Base-by-base conservation (phyloP, 306 rosid species). In the Abrus pulchellus region DNA sequence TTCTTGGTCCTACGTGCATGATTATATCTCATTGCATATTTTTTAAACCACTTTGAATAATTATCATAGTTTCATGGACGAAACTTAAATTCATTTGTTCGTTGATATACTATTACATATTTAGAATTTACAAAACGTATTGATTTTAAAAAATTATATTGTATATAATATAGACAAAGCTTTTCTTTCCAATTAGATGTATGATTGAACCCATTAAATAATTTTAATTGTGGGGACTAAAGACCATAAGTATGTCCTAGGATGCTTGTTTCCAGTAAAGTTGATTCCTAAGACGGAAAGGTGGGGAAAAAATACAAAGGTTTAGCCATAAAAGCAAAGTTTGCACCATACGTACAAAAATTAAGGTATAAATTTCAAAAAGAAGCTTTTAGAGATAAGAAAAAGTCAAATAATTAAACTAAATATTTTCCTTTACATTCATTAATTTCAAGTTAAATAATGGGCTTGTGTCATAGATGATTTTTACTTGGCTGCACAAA, bases 1-100 rank as follows among this genome's bases (percentile, higher is more conserved):
- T 66, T 86, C 65, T 77, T 84, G 85, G 85, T 34, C 88, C 89
- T 59, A 65, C 82, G 32, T 44, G 40, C 77, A 76, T 82, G 65
- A 83, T 82, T 80, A 54, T 12, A 60, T 41, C 57, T 28, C 68
- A 47, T 34, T 66, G 14, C 33, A n/a, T 53, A 28, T 77, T 48
- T 62, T 52, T 9, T 20, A 20, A 20, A 20, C 20, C 20, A 20
- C 20, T 20, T 20, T 20, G 20, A 20, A 20, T 20, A 20, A 20
- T 20, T 20, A 20, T 20, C 20, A 20, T 20, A 20, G 20, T 20
- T 20, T 20, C 20, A 20, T 20, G 20, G 20, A 20, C 20, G 20
- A 20, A 20, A 20, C 20, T 20, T 20, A 20, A 20, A 20, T 20
- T 20, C 20, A 20, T 20, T 20, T 20, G 20, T 20, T 20, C 20